Conservation (phyloP, 345 rosid species). For the Camelina sativa region DNA sequence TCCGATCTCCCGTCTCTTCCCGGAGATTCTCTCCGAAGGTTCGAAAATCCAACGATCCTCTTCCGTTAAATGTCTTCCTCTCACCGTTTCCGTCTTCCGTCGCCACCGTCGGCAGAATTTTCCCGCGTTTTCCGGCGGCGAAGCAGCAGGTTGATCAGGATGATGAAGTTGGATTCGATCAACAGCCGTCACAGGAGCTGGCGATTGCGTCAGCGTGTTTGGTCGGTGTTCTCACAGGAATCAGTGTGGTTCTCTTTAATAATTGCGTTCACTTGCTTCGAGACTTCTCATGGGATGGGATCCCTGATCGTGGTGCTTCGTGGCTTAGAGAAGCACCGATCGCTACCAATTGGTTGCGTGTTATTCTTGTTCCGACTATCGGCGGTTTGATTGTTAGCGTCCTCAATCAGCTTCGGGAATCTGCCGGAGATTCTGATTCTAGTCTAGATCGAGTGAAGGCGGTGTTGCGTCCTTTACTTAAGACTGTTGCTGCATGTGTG, state of each 20-base stretch:
- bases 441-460: slow-evolving; percentile 40
- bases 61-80: background rate
- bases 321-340: slow-evolving; percentile 81
- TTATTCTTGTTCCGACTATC: slow-evolving; percentile 66
- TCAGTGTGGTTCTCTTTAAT: slow-evolving; percentile 81
- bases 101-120: background rate
- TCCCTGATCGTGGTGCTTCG: slow-evolving; percentile 80
- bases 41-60: background rate
- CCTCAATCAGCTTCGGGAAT: slow-evolving; percentile 54
- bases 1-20: slow-evolving; percentile 29
- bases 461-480: slow-evolving; percentile 63
- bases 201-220: slow-evolving; percentile 64
- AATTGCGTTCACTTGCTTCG: slow-evolving; percentile 74
- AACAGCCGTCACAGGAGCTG: slow-evolving; percentile 37
- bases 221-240: slow-evolving; percentile 79
- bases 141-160: slow-evolving; percentile 31
- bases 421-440: slow-evolving; percentile 28
- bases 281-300: slow-evolving; percentile 90
- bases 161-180: slow-evolving; percentile 17
- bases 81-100: slow-evolving; percentile 3
- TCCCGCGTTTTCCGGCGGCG: slow-evolving; percentile 12
- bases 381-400: slow-evolving; percentile 78
- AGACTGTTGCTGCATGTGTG: slow-evolving; percentile 78
- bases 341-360: slow-evolving; percentile 62
- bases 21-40: slow-evolving; percentile 34